Evolutionary conservation across 176 grass and related monocot genomes (phyloP).

Genomic region (Eragrostis nindensis): DNA sequence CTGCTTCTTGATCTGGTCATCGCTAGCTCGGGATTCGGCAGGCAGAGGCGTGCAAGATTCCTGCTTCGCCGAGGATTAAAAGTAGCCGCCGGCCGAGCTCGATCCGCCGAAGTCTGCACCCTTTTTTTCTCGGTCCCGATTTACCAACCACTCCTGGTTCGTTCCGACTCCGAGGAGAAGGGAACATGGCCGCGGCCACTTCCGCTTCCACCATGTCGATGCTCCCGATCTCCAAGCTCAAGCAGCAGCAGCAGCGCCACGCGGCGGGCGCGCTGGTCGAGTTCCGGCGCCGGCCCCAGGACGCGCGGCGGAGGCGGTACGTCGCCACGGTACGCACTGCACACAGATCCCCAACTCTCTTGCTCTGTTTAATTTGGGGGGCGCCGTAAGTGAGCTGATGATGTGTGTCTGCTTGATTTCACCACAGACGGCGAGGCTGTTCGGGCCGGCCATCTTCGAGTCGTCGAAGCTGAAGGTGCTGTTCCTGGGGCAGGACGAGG

Average conservation of each 20-base stretch:
- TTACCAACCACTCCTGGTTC: not conserved
- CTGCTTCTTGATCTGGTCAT: not conserved
- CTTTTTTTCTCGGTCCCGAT: not conserved
- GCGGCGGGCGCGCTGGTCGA: slow-evolving; percentile 33
- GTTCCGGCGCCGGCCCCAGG: slow-evolving; percentile 4
- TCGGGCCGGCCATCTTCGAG: slow-evolving; percentile 93
- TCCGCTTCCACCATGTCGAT: slow-evolving; percentile 53
- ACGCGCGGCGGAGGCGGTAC: slow-evolving; percentile 22
- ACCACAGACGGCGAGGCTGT: slow-evolving; percentile 73
- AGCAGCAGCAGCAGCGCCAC: slow-evolving; percentile 48
- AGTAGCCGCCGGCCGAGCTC: not conserved
- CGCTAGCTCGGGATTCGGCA: not conserved
- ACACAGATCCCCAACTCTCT: not conserved
- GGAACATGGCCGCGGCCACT: slow-evolving; percentile 37
- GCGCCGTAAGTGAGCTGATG: slow-evolving; percentile 10
- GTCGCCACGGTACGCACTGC: slow-evolving; percentile 49
- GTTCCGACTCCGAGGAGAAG: not conserved
- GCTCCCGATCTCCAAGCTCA: slow-evolving; percentile 58
- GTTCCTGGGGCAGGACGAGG: slow-evolving; percentile 73
- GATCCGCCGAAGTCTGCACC: not conserved
- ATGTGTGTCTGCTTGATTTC: not conserved
- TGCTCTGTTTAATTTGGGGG: not conserved
- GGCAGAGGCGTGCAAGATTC: slow-evolving; percentile 49
- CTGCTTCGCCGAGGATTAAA: slow-evolving; percentile 24
- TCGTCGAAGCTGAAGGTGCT: slow-evolving; percentile 96